Evolutionary conservation across 2,329 filamentous ascomycete species (phyloP).

Genomic region (Dothiorella sarmentorum): DNA sequence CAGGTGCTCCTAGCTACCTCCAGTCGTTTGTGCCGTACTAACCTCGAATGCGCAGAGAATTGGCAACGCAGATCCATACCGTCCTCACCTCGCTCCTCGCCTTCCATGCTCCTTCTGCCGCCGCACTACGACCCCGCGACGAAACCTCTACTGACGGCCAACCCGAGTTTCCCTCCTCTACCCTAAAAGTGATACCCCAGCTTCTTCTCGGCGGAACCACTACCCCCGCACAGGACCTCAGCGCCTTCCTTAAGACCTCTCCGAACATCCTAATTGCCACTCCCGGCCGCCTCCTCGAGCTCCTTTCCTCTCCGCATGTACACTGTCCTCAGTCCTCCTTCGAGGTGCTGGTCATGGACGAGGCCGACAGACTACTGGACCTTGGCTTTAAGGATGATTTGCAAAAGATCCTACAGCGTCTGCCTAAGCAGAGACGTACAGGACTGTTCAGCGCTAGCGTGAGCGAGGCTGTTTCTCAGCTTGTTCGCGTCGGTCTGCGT

Average conservation of each 20-base stretch:
- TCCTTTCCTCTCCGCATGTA: constrained; percentile 81
- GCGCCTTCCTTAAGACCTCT: constrained; percentile 75
- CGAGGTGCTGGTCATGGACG: constrained; percentile 87
- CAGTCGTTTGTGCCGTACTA: neutral
- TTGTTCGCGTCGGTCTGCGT: constrained; percentile 84
- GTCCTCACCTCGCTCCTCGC: constrained; percentile 73
- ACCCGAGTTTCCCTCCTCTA: constrained; percentile 45
- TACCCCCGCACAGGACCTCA: constrained; percentile 79
- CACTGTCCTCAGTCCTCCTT: constrained; percentile 86
- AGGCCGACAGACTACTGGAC: constrained; percentile 89
- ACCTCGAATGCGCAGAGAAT: constrained; percentile 57
- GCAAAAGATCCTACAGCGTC: constrained; percentile 73
- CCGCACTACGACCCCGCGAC: constrained; percentile 55
- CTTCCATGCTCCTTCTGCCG: constrained; percentile 78
- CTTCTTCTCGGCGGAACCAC: constrained; percentile 82
- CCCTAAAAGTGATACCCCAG: constrained; percentile 70
- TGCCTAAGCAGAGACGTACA: constrained; percentile 91
- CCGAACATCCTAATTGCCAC: constrained; percentile 90
- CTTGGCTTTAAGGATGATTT: constrained; percentile 91
- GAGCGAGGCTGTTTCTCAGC: constrained; percentile 90
- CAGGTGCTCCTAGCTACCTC: constrained; percentile 34
- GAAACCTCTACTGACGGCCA: constrained; percentile 38
- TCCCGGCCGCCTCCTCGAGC: constrained; percentile 82
- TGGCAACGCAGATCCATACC: constrained; percentile 84
- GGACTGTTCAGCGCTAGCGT: constrained; percentile 93